phyloP scores from a whole-genome alignment of 1,139 yeast species.

The Nematodospora anomalae region DNA sequence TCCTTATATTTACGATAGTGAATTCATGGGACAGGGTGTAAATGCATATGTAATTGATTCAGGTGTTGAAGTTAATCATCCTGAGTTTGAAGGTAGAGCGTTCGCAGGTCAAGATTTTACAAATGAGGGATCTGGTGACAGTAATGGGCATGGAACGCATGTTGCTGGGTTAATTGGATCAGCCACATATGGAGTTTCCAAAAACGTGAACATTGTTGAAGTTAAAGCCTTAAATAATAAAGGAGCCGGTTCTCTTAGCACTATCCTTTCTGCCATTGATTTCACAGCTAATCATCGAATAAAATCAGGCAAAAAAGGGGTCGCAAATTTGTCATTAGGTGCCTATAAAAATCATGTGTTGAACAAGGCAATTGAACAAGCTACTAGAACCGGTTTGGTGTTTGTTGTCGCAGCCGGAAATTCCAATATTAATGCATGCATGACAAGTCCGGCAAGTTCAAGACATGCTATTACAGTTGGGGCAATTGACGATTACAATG shows the following conservation, averaged over 20 bases:
- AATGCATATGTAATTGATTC: slow-evolving; percentile 82
- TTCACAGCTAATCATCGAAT: slow-evolving; percentile 63
- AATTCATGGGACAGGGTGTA: slow-evolving; percentile 42
- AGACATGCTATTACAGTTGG: slow-evolving; percentile 76
- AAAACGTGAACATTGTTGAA: slow-evolving; percentile 59
- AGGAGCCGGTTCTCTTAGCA: slow-evolving; percentile 70
- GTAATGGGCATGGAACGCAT: slow-evolving; percentile 81
- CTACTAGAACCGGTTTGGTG: slow-evolving; percentile 66
- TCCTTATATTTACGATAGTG: slow-evolving; percentile 28
- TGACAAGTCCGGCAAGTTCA: slow-evolving; percentile 79
- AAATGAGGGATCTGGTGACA: slow-evolving; percentile 60
- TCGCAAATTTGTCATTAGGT: slow-evolving; percentile 81
- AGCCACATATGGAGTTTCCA: slow-evolving; percentile 75
- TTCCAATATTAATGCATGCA: slow-evolving; percentile 72
- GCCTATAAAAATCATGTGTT: slow-evolving; percentile 64
- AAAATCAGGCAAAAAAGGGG: slow-evolving; percentile 48
- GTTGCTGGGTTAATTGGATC: slow-evolving; percentile 92
- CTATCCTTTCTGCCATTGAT: slow-evolving; percentile 70
- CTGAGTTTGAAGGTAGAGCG: slow-evolving; percentile 69
- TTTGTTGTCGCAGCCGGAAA: slow-evolving; percentile 93
- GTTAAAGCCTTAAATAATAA: slow-evolving; percentile 62
- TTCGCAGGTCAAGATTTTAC: slow-evolving; percentile 59
- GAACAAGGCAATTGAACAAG: slow-evolving; percentile 73
- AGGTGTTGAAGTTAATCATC: slow-evolving; percentile 59
- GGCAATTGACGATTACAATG: slow-evolving; percentile 74